These are phyloP conservation scores for Lanzia echinophila DNA, from an alignment of 2,329 filamentous ascomycete genomes.

Conservation along the genomic window DNA sequence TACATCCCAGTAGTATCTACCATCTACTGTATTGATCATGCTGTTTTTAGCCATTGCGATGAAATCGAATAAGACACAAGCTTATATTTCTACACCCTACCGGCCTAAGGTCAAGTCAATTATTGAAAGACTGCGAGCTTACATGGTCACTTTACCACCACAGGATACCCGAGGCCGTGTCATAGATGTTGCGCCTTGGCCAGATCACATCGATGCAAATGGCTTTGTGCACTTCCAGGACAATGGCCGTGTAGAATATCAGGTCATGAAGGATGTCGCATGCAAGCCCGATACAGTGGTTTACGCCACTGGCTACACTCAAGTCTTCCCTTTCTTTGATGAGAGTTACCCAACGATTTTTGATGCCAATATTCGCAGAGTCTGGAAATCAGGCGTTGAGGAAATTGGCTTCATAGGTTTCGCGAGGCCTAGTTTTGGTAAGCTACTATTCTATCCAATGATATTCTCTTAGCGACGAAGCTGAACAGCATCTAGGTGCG, in stretches of 20 bases:
- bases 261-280: conserved; percentile 20
- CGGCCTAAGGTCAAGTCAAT: conserved; percentile 28
- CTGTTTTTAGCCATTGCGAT: conserved; percentile 21
- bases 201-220: conserved; percentile 31
- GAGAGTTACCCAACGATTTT: conserved; percentile 37
- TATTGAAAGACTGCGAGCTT: conserved; percentile 32
- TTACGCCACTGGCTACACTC: conserved; percentile 42
- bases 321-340: conserved; percentile 37
- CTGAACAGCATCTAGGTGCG: conserved; percentile 23
- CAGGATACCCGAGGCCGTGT: conserved; percentile 33
- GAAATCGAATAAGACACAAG: conserved; percentile 38
- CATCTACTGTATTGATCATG: too few species aligned
- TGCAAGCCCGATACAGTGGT: conserved; percentile 40
- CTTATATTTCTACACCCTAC: conserved; percentile 37
- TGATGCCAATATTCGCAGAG: conserved; percentile 44
- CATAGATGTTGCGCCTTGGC: conserved; percentile 42
- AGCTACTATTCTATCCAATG: neutral
- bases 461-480: neutral
- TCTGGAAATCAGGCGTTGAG: conserved; percentile 40
- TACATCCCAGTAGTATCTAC: neutral
- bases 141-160: conserved; percentile 36
- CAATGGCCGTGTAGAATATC: conserved; percentile 26
- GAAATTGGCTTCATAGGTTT: conserved; percentile 42
- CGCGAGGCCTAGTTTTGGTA: conserved; percentile 39
- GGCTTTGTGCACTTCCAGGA: conserved; percentile 35